Evolutionary conservation across 306 rosid genomes (phyloP).

Genomic region (Biancaea sappan): DNA sequence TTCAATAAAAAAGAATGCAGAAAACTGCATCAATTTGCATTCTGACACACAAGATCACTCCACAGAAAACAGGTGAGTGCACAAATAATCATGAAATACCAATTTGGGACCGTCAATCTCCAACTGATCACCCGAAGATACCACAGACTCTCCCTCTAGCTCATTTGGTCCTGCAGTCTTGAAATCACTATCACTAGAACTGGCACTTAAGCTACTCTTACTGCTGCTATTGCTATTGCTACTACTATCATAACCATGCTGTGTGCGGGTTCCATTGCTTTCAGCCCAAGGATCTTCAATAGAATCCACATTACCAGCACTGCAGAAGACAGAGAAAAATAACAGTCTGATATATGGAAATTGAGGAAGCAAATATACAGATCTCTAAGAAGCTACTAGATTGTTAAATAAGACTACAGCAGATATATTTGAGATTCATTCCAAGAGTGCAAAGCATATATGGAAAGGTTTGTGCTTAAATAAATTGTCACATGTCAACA

Average conservation of each 20-base stretch:
- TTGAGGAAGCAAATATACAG: slow-evolving; percentile 17
- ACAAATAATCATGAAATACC: slow-evolving; percentile 55
- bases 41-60: not conserved
- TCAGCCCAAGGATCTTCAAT: slow-evolving; percentile 70
- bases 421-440: slow-evolving; percentile 19
- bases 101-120: slow-evolving; percentile 70
- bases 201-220: slow-evolving; percentile 88
- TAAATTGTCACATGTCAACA: slow-evolving; percentile 9
- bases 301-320: slow-evolving; percentile 76
- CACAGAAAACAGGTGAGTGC: not conserved
- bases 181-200: slow-evolving; percentile 88
- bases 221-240: slow-evolving; percentile 96
- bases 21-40: slow-evolving; percentile 16
- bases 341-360: slow-evolving; percentile 23
- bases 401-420: slow-evolving; percentile 19
- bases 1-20: slow-evolving; percentile 17
- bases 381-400: not conserved
- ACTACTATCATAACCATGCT: slow-evolving; percentile 85
- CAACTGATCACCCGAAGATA: slow-evolving; percentile 66
- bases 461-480: slow-evolving; percentile 17
- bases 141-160: slow-evolving; percentile 89
- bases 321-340: slow-evolving; percentile 52
- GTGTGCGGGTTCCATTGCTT: slow-evolving; percentile 58
- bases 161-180: slow-evolving; percentile 75
- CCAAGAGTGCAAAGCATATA: slow-evolving; percentile 2